Evolutionary conservation across 345 rosid genomes (phyloP).

Genomic region (Hevea brasiliensis): DNA sequence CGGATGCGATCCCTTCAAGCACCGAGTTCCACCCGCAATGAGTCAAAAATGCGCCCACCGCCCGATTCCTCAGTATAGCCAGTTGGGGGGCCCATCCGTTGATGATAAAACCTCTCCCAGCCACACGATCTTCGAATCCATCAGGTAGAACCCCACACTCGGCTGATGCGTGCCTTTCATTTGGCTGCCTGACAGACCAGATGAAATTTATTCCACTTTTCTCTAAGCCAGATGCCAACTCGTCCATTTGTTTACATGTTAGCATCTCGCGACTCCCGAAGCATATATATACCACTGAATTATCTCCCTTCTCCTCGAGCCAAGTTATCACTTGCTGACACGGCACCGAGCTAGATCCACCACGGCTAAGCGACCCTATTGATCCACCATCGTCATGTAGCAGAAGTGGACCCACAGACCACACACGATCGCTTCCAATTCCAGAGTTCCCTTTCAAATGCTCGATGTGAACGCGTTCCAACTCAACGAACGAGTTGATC

Average conservation of each 20-base stretch:
- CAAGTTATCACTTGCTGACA: conserved; percentile 38
- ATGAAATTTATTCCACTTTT: conserved; percentile 49
- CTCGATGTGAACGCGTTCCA: conserved; percentile 46
- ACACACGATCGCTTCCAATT: conserved; percentile 35
- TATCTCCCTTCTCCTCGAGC: too few species aligned
- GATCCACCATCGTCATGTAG: conserved; percentile 16
- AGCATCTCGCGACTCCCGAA: conserved; percentile 62
- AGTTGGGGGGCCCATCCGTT: conserved; percentile 63
- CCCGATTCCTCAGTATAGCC: conserved; percentile 38
- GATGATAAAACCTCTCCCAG: conserved; percentile 44
- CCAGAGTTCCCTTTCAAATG: conserved; percentile 38
- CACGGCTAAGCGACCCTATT: conserved; percentile 21
- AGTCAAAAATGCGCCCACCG: conserved; percentile 57
- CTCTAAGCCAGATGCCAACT: conserved; percentile 45
- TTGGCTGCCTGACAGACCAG: conserved; percentile 26
- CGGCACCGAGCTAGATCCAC: conserved; percentile 46
- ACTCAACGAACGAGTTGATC: conserved; percentile 47
- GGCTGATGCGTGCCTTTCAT: not conserved
- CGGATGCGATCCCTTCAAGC: conserved; percentile 44
- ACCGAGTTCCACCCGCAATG: conserved; percentile 75
- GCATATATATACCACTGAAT: conserved; percentile 68
- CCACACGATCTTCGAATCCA: conserved; percentile 47
- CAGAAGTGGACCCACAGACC: conserved; percentile 58
- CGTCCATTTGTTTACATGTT: conserved; percentile 40
- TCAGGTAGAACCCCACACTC: conserved; percentile 17